Evolutionary conservation across 441 rosid genomes (phyloP), one percentile per base, ranked within the genome.

Genomic region (Adansonia madagascariensis): DNA sequence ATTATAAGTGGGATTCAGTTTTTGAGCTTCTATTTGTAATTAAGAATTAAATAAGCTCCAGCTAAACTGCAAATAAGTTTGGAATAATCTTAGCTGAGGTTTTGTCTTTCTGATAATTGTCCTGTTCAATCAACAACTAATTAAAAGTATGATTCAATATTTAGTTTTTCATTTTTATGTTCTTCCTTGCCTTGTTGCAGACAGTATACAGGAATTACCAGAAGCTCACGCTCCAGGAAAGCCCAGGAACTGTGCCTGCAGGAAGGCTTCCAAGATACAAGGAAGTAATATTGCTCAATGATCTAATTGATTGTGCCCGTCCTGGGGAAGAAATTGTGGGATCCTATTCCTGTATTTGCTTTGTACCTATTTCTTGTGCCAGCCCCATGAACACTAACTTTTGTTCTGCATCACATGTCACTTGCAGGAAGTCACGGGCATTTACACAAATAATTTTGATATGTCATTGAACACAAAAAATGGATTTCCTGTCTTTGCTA

Each of bases 181-280:
- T 66, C 47, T 60, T 79, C 61, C 24, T 57, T 72, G 27, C 68
- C 73, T 73, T 85, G 79, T 66, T 86, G 79, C 91, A 96, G 99
- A 94, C 99, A 24, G 85, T 96, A 79, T 96, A 96, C 84, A 87
- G 98, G 80, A 96, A 96, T 77, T 96, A 94, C 82, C 98, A 96
- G 89, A 96, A 96, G 82, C 94, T 96, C 61, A 92, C 96, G 15
- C 95, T 96, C 70, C 98, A 96, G 84, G 99, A 96, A 88, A 94
- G 98, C 84, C 99, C 99, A 60, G 98, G 98, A 85, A 96, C 92
- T 75, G 98, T 96, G 67, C 99, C 98, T 75, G 99, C 99, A 27
- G 99, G 99, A 52, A 89, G 98, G 81, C 98, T 96, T 83, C 99
- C 99, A 72, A 91, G 99, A 90, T 91, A 91, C 91, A 96, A 96